Conservation (phyloP, 805 yeast species). For the Candida pseudoglaebosa region DNA sequence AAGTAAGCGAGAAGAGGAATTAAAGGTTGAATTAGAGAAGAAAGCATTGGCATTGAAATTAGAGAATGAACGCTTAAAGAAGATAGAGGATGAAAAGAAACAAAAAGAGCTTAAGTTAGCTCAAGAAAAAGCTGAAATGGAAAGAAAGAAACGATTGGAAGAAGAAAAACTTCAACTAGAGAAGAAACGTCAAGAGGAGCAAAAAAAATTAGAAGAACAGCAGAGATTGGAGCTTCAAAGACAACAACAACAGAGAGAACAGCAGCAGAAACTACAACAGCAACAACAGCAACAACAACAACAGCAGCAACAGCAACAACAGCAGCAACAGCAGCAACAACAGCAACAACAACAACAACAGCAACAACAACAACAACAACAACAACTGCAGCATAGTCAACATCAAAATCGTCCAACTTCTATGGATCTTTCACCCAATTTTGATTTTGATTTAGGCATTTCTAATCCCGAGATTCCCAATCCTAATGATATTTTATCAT, state of each 20-base stretch:
- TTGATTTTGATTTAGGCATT: conserved; percentile 8
- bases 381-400: conserved; percentile 9
- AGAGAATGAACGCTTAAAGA: conserved; percentile 11
- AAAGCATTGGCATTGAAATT: conserved; percentile 16
- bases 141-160: conserved; percentile 15
- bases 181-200: conserved; percentile 13
- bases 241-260: conserved; percentile 8
- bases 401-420: conserved; percentile 25
- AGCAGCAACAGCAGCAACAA: conserved; percentile 2
- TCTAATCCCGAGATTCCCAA: conserved; percentile 23
- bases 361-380: neutral
- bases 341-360: neutral
- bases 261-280: conserved; percentile 6
- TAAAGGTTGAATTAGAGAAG: conserved; percentile 20
- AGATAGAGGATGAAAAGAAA: conserved; percentile 13
- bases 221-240: no score
- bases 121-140: conserved; percentile 2
- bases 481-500: conserved; percentile 29
- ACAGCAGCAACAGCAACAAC: conserved; percentile 6
- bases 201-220: conserved; percentile 11
- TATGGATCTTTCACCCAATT: conserved; percentile 13
- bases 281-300: conserved; percentile 7
- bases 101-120: conserved; percentile 12
- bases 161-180: conserved; percentile 12
- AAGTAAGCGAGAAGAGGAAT: conserved; percentile 37